These are phyloP conservation scores for Sphagnum magellanicum DNA, from an alignment of 228 moss, liverwort and hornwort genomes.

Conservation along the genomic window DNA sequence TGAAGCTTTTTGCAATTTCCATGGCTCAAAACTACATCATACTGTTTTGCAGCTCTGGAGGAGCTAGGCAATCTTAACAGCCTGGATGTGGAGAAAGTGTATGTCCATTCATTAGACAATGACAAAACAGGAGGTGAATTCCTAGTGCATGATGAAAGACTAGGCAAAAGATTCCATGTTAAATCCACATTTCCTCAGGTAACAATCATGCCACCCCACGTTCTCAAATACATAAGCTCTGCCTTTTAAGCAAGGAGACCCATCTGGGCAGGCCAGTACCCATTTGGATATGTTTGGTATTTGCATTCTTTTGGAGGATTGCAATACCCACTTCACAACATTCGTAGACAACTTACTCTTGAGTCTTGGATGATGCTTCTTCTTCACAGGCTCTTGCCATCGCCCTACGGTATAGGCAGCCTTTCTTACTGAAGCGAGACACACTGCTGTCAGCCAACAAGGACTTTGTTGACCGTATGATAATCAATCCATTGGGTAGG, in stretches of 20 bases:
- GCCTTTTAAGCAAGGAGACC: too few relatives aligned
- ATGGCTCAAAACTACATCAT: too few relatives aligned
- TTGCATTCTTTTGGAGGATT: neutral
- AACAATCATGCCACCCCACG: neutral
- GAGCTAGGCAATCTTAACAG: slow-evolving; percentile 44
- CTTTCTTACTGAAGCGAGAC: slow-evolving; percentile 38
- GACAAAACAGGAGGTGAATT: slow-evolving; percentile 33
- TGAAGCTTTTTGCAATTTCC: too few relatives aligned
- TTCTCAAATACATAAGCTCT: too few relatives aligned
- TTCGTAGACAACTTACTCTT: too few relatives aligned
- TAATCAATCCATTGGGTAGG: slow-evolving; percentile 44
- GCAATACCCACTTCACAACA: slow-evolving; percentile 16
- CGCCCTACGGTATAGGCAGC: slow-evolving; percentile 42
- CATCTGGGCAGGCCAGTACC: too few relatives aligned
- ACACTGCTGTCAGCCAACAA: slow-evolving; percentile 32
- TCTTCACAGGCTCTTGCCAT: slow-evolving; percentile 40
- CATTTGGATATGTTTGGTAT: too few relatives aligned
- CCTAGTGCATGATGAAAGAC: slow-evolving; percentile 39
- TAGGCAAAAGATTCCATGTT: slow-evolving; percentile 19
- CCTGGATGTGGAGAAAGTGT: slow-evolving; percentile 46
- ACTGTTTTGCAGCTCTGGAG: slow-evolving; percentile 32
- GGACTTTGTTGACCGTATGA: slow-evolving; percentile 48
- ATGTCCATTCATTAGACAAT: slow-evolving; percentile 32
- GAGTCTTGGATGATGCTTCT: neutral
- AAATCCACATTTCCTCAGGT: slow-evolving; percentile 45